A percentile compares a stretch with the other conserved stretches of the same genome.
phyloP scores from a whole-genome alignment of 2,329 filamentous ascomycete genomes.

The Diaporthe vexans region DNA sequence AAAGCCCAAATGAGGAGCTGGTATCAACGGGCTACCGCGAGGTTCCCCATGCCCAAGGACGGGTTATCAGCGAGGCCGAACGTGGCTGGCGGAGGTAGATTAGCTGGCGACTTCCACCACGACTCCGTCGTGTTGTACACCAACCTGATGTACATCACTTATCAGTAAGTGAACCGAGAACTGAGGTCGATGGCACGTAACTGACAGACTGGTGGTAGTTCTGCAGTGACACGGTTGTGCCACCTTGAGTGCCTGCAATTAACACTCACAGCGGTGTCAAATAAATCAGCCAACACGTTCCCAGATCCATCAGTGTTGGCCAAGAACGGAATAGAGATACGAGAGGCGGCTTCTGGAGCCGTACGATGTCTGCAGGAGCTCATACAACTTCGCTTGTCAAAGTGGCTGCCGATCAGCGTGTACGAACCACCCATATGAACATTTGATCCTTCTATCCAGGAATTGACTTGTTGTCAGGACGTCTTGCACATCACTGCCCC shows the following conservation, averaged over 20 bases:
- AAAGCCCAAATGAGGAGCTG: conserved; percentile 55
- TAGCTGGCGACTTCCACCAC: conserved; percentile 51
- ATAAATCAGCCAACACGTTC: conserved; percentile 44
- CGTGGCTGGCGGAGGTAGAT: conserved; percentile 30
- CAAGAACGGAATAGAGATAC: conserved; percentile 58
- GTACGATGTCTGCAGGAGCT: conserved; percentile 63
- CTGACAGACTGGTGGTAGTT: conserved; percentile 21
- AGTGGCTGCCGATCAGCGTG: conserved; percentile 64
- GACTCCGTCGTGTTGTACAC: conserved; percentile 61
- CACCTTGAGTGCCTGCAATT: conserved; percentile 62
- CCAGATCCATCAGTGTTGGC: conserved; percentile 53
- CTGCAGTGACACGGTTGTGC: conserved; percentile 49
- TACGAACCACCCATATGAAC: conserved; percentile 47
- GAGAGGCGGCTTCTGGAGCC: conserved; percentile 59
- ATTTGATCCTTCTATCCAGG: no score
- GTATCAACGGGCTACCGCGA: conserved; percentile 55
- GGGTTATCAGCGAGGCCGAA: conserved; percentile 47
- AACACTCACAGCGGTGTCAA: conserved; percentile 55
- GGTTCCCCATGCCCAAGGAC: conserved; percentile 56
- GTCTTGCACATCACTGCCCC: conserved; percentile 53
- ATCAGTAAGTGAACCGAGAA: conserved; percentile 56
- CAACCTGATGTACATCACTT: conserved; percentile 66
- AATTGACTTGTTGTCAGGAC: conserved; percentile 45
- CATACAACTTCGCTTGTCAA: conserved; percentile 58
- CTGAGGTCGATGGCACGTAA: background rate